phyloP scores from a whole-genome alignment of 108 stramenopile genomes.

The Cyclotella kingstonii region DNA sequence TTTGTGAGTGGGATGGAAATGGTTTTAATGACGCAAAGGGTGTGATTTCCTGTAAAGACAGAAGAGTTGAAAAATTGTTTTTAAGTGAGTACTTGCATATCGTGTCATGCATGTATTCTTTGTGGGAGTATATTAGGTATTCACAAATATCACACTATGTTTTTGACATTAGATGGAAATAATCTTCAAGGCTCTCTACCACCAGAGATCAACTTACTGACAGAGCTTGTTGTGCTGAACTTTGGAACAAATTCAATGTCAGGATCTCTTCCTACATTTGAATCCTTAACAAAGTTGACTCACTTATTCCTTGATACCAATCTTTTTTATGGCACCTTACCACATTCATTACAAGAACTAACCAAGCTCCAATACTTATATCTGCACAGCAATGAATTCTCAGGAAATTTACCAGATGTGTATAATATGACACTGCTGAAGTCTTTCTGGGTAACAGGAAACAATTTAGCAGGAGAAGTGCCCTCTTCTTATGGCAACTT shows the following conservation, averaged over 20 bases:
- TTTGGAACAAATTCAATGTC: slow-evolving; percentile 39
- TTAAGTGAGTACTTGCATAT: slow-evolving; percentile 4
- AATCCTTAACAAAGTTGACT: slow-evolving; percentile 13
- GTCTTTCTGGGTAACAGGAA: neutral
- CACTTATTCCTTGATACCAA: slow-evolving; percentile 51
- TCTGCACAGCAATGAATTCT: slow-evolving; percentile 41
- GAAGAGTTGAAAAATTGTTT: neutral
- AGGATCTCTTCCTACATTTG: slow-evolving; percentile 31
- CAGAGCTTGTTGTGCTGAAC: slow-evolving; percentile 24
- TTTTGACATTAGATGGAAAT: slow-evolving; percentile 29
- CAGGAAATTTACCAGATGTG: slow-evolving; percentile 9
- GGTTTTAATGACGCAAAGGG: neutral
- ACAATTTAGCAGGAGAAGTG: slow-evolving; percentile 4
- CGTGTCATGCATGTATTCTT: neutral
- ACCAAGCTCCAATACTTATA: slow-evolving; percentile 37
- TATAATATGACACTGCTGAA: neutral
- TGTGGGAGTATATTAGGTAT: neutral
- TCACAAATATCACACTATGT: neutral
- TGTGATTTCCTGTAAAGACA: neutral
- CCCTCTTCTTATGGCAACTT: slow-evolving; percentile 4
- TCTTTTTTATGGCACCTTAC: slow-evolving; percentile 40
- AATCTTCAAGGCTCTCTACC: slow-evolving; percentile 53
- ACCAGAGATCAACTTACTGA: slow-evolving; percentile 40
- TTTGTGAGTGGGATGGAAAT: slow-evolving; percentile 22
- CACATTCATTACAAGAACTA: slow-evolving; percentile 22